A percentile compares a stretch with the other conserved stretches of the same genome.
phyloP scores from a whole-genome alignment of 1,139 yeast genomes.

The Meyerozyma athensensis region DNA sequence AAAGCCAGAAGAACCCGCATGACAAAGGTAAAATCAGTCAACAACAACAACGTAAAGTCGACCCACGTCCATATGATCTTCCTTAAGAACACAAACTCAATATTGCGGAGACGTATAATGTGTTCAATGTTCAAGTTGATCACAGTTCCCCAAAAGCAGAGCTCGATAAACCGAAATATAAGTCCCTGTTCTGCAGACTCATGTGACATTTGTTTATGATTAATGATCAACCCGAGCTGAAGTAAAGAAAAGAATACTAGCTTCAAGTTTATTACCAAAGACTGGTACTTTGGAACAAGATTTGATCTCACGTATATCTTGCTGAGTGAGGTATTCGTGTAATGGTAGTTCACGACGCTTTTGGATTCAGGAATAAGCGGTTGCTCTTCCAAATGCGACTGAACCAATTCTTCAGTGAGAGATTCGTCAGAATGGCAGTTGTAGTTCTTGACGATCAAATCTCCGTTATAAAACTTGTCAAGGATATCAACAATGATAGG shows the following conservation, averaged over 20 bases:
- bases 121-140: conserved; percentile 36
- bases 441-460: conserved; percentile 23
- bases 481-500: conserved; percentile 50
- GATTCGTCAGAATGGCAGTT: conserved; percentile 6
- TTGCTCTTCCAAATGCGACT: conserved; percentile 30
- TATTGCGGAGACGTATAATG: conserved; percentile 35
- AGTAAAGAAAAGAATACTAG: conserved; percentile 28
- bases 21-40: conserved; percentile 29
- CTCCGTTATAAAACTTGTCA: conserved; percentile 54
- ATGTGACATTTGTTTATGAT: conserved; percentile 16
- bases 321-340: conserved; percentile 25
- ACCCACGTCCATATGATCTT: conserved; percentile 41
- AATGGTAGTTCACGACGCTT: conserved; percentile 32
- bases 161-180: conserved; percentile 14
- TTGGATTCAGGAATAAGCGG: conserved; percentile 21
- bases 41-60: conserved; percentile 28
- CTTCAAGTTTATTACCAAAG: conserved; percentile 37
- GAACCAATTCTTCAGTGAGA: conserved; percentile 23
- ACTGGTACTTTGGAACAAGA: conserved; percentile 41
- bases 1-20: conserved; percentile 16
- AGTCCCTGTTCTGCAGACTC: conserved; percentile 5
- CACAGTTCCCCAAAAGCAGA: conserved; percentile 31
- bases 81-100: conserved; percentile 35
- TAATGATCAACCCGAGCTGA: conserved; percentile 29
- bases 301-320: conserved; percentile 29